These are phyloP conservation scores for Neurospora hispaniola DNA, from an alignment of 495 filamentous ascomycete species.

Conservation along the genomic window DNA sequence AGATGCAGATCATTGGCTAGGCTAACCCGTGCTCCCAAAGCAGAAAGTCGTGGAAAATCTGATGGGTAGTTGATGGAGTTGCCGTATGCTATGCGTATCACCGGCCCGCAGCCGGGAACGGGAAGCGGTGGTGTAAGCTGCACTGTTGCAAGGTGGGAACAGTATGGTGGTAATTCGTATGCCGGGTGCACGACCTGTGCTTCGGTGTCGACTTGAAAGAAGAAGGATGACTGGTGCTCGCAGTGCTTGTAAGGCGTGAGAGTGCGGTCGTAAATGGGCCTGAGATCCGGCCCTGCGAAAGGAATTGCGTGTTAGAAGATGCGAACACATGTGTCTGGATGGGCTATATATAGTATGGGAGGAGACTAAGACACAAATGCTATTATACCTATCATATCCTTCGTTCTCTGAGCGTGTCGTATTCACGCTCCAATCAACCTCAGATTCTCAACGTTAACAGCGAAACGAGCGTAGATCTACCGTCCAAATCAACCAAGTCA, in stretches of 20 bases:
- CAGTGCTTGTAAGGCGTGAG: conserved; percentile 13
- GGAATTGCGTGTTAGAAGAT: not conserved
- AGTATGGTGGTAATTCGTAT: conserved; percentile 28
- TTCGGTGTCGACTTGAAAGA: conserved; percentile 15
- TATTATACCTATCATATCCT: not conserved
- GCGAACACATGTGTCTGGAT: not conserved
- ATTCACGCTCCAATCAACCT: not conserved
- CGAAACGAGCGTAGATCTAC: not conserved
- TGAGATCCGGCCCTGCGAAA: not conserved
- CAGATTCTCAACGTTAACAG: not conserved
- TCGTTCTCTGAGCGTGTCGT: not conserved
- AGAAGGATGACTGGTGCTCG: conserved; percentile 16
- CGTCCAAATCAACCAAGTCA: not conserved
- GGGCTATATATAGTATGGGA: not conserved
- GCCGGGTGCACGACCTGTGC: conserved; percentile 21
- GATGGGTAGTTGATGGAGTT: conserved; percentile 23
- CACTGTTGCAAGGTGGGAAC: conserved; percentile 20
- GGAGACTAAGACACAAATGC: not conserved
- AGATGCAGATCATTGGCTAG: conserved; percentile 28
- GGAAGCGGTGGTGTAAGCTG: conserved; percentile 6
- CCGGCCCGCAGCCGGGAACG: conserved; percentile 12
- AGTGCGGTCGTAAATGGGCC: not conserved
- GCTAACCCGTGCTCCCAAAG: conserved; percentile 27
- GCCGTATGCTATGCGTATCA: conserved; percentile 4
- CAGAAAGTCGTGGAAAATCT: conserved; percentile 25